Evolutionary conservation across 306 rosid species (phyloP), one percentile per base, ranked within the genome.

Genomic region (Fragaria vesca): DNA sequence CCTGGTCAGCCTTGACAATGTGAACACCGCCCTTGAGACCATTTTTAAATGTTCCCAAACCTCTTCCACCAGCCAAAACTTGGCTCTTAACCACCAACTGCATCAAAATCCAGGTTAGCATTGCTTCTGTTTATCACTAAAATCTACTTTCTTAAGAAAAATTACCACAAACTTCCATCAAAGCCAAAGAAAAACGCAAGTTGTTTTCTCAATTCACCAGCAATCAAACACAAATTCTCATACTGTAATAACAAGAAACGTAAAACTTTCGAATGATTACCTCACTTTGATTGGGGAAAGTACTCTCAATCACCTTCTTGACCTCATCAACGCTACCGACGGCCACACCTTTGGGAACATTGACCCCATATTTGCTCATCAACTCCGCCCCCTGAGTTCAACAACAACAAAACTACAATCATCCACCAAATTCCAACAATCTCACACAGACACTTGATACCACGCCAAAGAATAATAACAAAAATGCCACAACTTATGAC

Each of bases 1-100:
- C 97, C 83, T 93, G 94, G 12, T 90, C 97, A 28, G 88, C 55
- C 86, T 90, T 90, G 72, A 91, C 96, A 79, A 96, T 96, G 80
- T 96, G 99, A 60, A 96, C 99, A 79, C 99, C 99, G 32, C 98
- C 99, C 91, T 91, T 71, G 68, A 96, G 88, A 75, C 99, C 99
- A 51, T 85, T 96, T 81, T 89, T 90, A 79, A 96, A 96, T 5
- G 97, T 96, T 78, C 99, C 99, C 84, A 96, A 77, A 16, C 99
- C 99, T 76, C 99, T 86, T 79, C 99, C 99, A 78, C 99, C 98
- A 16, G 99, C 99, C 89, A 96, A 86, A 81, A 96, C 90, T 79
- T 89, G 93, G 81, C 93, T 89, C 81, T 89, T 89, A 61, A 89
- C 89, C 57, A 89, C 93, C 87, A 89, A 74, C 93, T 89, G 85